phyloP scores from a whole-genome alignment of 257 asterid species.

The Solanum lycopersicoides region DNA sequence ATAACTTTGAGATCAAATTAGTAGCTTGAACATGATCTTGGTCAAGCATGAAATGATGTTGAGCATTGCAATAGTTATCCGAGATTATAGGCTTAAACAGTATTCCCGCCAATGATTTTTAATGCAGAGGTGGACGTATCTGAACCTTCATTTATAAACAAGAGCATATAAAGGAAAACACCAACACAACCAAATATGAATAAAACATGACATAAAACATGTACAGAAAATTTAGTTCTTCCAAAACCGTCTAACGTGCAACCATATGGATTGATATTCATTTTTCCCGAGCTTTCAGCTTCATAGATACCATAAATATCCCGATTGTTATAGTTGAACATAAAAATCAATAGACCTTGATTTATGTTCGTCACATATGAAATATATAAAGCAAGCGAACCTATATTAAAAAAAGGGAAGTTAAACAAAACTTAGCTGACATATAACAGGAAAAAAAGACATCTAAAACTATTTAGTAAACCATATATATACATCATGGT shows the following conservation, averaged over 20 bases:
- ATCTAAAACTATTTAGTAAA: too few relatives aligned
- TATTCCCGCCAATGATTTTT: slow-evolving; percentile 37
- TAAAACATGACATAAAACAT: slow-evolving; percentile 31
- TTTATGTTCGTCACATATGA: slow-evolving; percentile 27
- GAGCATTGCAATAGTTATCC: slow-evolving; percentile 51
- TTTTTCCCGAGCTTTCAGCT: slow-evolving; percentile 39
- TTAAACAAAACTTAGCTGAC: neutral
- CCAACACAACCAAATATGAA: neutral
- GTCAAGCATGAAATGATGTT: slow-evolving; percentile 4
- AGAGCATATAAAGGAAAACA: neutral
- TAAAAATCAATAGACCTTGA: slow-evolving; percentile 65
- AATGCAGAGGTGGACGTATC: slow-evolving; percentile 38
- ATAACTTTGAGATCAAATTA: slow-evolving; percentile 33
- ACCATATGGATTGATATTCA: slow-evolving; percentile 50
- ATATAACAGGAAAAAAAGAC: too few relatives aligned
- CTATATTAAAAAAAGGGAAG: slow-evolving; percentile 12
- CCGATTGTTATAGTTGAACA: slow-evolving; percentile 58
- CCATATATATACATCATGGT: too few relatives aligned
- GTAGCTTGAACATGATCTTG: slow-evolving; percentile 42
- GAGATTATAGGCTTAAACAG: slow-evolving; percentile 53
- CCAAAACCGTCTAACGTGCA: slow-evolving; percentile 70
- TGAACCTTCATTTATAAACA: slow-evolving; percentile 38
- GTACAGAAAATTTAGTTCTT: slow-evolving; percentile 62
- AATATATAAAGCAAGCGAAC: slow-evolving; percentile 43
- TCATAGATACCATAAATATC: slow-evolving; percentile 68